Conservation (phyloP, 495 filamentous ascomycete species). For the Penicillium silybi region DNA sequence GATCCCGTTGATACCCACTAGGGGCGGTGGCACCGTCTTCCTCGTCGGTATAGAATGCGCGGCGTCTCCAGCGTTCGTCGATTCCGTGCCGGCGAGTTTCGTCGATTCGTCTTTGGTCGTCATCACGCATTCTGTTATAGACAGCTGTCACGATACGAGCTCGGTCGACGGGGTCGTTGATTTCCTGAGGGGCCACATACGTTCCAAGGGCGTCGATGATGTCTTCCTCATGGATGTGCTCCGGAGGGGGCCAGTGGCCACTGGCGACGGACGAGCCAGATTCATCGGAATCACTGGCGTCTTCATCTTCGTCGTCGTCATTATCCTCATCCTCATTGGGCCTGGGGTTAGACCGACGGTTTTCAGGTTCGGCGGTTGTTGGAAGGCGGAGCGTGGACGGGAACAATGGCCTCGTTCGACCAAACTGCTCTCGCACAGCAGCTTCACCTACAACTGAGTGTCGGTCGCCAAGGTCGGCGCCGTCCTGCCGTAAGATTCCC, state of each 20-base stretch:
- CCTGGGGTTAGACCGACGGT: slow-evolving; percentile 6
- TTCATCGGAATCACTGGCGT: slow-evolving; percentile 23
- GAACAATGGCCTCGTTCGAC: slow-evolving; percentile 36
- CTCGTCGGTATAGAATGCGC: slow-evolving; percentile 76
- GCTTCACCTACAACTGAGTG: slow-evolving; percentile 46
- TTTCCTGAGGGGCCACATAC: slow-evolving; percentile 35
- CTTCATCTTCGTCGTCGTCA: slow-evolving; percentile 27
- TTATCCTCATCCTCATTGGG: slow-evolving; percentile 25
- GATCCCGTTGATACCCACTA: slow-evolving; percentile 61
- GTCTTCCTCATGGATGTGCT: slow-evolving; percentile 39
- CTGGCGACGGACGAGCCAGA: slow-evolving; percentile 32
- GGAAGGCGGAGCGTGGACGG: slow-evolving; percentile 31
- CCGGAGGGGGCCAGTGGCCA: slow-evolving; percentile 36
- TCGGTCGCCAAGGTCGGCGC: slow-evolving; percentile 46
- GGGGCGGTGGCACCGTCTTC: slow-evolving; percentile 67
- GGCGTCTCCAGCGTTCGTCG: slow-evolving; percentile 66
- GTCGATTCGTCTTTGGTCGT: slow-evolving; percentile 36
- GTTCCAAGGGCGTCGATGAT: slow-evolving; percentile 38
- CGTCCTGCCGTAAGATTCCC: slow-evolving; percentile 44
- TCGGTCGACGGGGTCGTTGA: slow-evolving; percentile 39
- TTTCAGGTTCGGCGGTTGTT: slow-evolving; percentile 6
- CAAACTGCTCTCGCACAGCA: slow-evolving; percentile 42
- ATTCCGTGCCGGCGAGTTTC: slow-evolving; percentile 49
- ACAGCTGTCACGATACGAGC: slow-evolving; percentile 38
- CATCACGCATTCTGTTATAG: slow-evolving; percentile 39